Conservation (phyloP, 1,284 basidiomycete genomes). For the Tylopilus sp. region DNA sequence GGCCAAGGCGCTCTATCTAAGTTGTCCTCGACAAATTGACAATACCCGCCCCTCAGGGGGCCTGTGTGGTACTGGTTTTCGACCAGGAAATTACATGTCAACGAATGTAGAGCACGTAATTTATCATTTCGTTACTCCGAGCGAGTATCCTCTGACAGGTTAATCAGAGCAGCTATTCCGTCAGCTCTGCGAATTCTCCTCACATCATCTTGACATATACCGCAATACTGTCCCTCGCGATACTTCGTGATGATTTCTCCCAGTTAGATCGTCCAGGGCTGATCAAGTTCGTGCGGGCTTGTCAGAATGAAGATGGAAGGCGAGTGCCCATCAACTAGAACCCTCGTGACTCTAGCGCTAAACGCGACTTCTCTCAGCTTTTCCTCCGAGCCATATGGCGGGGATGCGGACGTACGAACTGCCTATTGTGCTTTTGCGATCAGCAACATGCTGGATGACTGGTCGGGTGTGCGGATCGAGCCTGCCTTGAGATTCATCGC, state of each 20-base stretch:
- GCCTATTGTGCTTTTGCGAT: constrained; percentile 88
- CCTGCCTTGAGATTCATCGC: constrained; percentile 61
- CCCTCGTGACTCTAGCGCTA: neutral
- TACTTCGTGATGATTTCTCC: constrained; percentile 78
- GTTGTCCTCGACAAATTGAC: neutral
- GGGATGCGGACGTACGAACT: constrained; percentile 77
- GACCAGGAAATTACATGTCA: constrained; percentile 69
- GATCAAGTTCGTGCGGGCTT: constrained; percentile 57
- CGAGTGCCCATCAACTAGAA: constrained; percentile 30
- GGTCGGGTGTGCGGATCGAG: constrained; percentile 66
- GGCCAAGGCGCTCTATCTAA: constrained; percentile 35
- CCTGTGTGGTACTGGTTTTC: constrained; percentile 66
- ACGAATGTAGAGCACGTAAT: constrained; percentile 17
- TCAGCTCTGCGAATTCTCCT: constrained; percentile 53
- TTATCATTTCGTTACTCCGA: constrained; percentile 2
- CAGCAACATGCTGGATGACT: constrained; percentile 72
- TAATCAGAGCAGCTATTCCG: constrained; percentile 36
- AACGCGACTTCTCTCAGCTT: constrained; percentile 50
- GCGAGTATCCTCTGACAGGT: constrained; percentile 9
- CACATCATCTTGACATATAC: constrained; percentile 95
- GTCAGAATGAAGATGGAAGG: constrained; percentile 83
- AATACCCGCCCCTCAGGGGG: constrained; percentile 36
- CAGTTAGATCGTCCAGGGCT: constrained; percentile 64
- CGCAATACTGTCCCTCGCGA: constrained; percentile 73
- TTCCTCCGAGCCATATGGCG: constrained; percentile 61